A percentile compares a stretch with the other conserved stretches of the same genome.
These are phyloP conservation scores for Ormosia emarginata DNA, from an alignment of 306 rosid genomes.

Conservation along the genomic window DNA sequence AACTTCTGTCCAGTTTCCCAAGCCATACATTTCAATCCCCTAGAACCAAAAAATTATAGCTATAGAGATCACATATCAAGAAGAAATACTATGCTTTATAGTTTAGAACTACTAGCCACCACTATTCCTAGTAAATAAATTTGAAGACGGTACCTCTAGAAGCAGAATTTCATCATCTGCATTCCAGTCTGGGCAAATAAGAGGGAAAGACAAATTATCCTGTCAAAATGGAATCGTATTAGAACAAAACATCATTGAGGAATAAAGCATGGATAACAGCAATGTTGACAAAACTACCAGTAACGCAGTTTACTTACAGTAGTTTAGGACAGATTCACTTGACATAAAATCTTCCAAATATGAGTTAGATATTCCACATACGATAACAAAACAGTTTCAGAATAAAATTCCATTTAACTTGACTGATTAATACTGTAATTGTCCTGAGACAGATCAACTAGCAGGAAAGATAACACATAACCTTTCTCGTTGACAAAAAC, in stretches of 20 bases:
- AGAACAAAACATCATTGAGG: neutral
- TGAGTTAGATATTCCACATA: neutral
- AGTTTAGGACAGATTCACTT: slow-evolving; percentile 6
- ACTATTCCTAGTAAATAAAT: slow-evolving; percentile 1
- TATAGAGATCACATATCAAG: slow-evolving; percentile 3
- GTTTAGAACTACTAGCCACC: slow-evolving; percentile 11
- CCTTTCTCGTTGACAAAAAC: neutral
- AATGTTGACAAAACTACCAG: neutral
- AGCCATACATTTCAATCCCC: slow-evolving; percentile 98
- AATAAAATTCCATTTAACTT: neutral
- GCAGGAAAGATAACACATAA: neutral
- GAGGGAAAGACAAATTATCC: slow-evolving; percentile 94
- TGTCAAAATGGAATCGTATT: slow-evolving; percentile 42
- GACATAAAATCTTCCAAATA: slow-evolving; percentile 3
- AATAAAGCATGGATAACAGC: slow-evolving; percentile 1
- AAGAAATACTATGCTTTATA: slow-evolving; percentile 1
- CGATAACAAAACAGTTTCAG: neutral
- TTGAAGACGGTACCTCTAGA: slow-evolving; percentile 64
- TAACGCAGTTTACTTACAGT: neutral
- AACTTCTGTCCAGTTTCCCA: slow-evolving; percentile 97
- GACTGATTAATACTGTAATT: neutral
- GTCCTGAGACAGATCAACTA: neutral
- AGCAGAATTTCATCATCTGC: slow-evolving; percentile 97
- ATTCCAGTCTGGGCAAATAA: slow-evolving; percentile 94
- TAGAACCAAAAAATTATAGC: slow-evolving; percentile 24